Conservation (phyloP, 176 grass and related monocot genomes). For the Dendrocalamus sinicus region DNA sequence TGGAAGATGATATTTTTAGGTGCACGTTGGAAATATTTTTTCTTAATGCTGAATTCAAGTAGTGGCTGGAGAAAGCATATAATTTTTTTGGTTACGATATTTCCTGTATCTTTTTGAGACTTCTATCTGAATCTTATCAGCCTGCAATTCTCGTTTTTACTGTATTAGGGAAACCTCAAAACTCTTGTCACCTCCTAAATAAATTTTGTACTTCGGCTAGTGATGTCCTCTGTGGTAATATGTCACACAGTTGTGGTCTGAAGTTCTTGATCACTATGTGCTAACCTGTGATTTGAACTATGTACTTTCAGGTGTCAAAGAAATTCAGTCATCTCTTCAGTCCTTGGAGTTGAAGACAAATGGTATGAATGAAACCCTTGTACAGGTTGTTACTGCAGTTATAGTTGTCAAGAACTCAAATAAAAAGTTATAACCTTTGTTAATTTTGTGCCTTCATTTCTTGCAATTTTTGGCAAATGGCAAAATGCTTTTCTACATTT, state of each 20-base stretch:
- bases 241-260: not conserved
- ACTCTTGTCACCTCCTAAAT: not conserved
- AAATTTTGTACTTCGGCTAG: not conserved
- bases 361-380: conserved; percentile 43
- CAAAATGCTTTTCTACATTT: conserved; percentile 18
- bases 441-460: not conserved
- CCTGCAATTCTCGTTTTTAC: too few relatives aligned
- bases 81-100: not conserved
- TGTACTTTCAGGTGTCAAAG: conserved; percentile 65
- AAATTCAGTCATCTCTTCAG: conserved; percentile 69
- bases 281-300: conserved; percentile 27
- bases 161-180: not conserved
- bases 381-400: not conserved
- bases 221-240: not conserved
- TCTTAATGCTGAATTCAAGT: not conserved
- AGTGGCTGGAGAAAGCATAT: not conserved
- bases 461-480: conserved; percentile 28
- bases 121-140: not conserved
- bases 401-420: conserved; percentile 21
- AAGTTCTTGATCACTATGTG: not conserved
- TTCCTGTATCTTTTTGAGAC: not conserved
- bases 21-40: not conserved
- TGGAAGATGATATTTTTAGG: not conserved
- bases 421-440: not conserved
- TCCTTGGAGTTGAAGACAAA: conserved; percentile 72